Base-by-base conservation (phyloP, 2,329 filamentous ascomycete genomes). In the Venturia oleaginea region DNA sequence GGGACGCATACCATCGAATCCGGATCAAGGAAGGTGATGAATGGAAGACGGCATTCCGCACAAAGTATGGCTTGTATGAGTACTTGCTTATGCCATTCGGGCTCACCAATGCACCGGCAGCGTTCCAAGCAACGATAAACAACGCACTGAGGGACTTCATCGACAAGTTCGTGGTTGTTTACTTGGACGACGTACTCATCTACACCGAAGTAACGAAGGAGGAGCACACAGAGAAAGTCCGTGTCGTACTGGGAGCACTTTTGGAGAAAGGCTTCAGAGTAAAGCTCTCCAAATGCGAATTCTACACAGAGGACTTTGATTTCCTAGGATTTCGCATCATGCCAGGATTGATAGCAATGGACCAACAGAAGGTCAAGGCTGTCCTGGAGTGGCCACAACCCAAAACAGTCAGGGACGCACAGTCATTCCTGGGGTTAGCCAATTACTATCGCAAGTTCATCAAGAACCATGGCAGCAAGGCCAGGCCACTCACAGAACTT, bases 11-110 rank as follows among this genome's bases (percentile, higher is more conserved):
- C 67, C 70, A 77, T 48, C 48, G 68, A 1, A 71, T 77, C 1
- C 32, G 67, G 11, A 76, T 78, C 22, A 68, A 67, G 30, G 32
- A 70, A 68, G 70, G 70, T 5, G 63, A 77, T 43, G 67, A 76
- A 66, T 75, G 67, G 69, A 76, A 73, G 64, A 77, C 67, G n/a
- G 69, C 68, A 0, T 78, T 77, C 64, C 27, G 63, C n/a, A 76
- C 68, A 2, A 62, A 69, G 27, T 77, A 71, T 66, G 67, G 72
- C 43, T 65, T 68, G 2, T 78, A 68, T 64, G 62, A 79, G 66
- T 78, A 71, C 51, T 54, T 71, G 42, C 69, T 78, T 30, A 67
- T 66, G 11, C 69, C 66, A 4, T 70, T 70, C 62, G 48, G 69
- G 32, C 51, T 71, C 5, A 32, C 51, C 15, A 68, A 68, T 48